Evolutionary conservation across 2,329 filamentous ascomycete species (phyloP).

Genomic region (Arthrobotrys pseudoclavata): DNA sequence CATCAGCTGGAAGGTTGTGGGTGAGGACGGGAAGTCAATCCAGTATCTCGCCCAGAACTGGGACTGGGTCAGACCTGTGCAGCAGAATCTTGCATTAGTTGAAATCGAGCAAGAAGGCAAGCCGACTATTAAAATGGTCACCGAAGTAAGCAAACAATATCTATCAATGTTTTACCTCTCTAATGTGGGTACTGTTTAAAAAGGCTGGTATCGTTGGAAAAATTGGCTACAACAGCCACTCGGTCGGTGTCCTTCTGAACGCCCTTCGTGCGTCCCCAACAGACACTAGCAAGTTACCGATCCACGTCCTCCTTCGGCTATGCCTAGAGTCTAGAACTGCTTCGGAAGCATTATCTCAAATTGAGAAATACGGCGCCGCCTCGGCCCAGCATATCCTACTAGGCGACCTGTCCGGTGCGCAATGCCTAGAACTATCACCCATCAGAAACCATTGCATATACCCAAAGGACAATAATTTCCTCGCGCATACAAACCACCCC

Average conservation of each 20-base stretch:
- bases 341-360: conserved; percentile 68
- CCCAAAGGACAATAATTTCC: conserved; percentile 10
- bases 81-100: conserved; percentile 69
- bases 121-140: conserved; percentile 72
- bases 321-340: conserved; percentile 71
- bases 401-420: conserved; percentile 67
- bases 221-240: conserved; percentile 74
- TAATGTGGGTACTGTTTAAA: neutral
- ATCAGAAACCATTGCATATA: conserved; percentile 28
- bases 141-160: conserved; percentile 67
- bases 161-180: neutral
- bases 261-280: conserved; percentile 74
- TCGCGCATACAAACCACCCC: conserved; percentile 68
- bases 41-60: conserved; percentile 72
- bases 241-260: conserved; percentile 74
- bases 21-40: conserved; percentile 63
- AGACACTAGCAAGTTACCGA: conserved; percentile 70
- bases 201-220: conserved; percentile 74
- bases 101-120: conserved; percentile 68
- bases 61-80: conserved; percentile 73
- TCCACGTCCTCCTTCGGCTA: conserved; percentile 74
- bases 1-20: conserved; percentile 67
- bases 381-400: conserved; percentile 70
- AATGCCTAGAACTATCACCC: conserved; percentile 68
- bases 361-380: conserved; percentile 69